Conservation (phyloP, 352 stramenopile species). For the Pythium vanterpoolii region DNA sequence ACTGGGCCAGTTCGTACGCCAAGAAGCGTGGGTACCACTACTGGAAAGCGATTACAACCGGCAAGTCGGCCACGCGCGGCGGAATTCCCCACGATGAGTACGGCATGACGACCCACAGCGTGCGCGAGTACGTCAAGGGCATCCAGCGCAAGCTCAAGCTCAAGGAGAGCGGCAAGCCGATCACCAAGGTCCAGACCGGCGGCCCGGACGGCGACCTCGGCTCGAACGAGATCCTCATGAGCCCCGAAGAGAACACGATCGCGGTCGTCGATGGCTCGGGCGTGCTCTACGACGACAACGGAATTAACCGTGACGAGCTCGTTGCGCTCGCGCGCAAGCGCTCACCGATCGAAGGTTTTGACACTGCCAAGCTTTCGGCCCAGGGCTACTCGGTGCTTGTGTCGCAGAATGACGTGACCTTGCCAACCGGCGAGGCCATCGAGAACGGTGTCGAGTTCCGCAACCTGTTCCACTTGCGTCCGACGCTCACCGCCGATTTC, state of each 20-base stretch:
- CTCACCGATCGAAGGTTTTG: conserved; percentile 89
- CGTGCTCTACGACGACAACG: conserved; percentile 93
- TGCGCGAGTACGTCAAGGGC: conserved; percentile 95
- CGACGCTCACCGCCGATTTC: conserved; percentile 90
- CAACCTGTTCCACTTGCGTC: conserved; percentile 96
- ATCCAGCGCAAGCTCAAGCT: conserved; percentile 91
- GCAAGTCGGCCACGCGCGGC: conserved; percentile 91
- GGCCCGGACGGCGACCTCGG: conserved; percentile 97
- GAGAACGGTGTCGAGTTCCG: conserved; percentile 95
- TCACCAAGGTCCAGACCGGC: conserved; percentile 97
- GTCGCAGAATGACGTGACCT: conserved; percentile 67
- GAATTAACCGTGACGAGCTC: conserved; percentile 91
- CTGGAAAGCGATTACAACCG: conserved; percentile 95
- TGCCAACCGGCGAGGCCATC: conserved; percentile 63
- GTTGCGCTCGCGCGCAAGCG: conserved; percentile 89
- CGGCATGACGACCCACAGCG: conserved; percentile 96
- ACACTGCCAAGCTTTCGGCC: conserved; percentile 62
- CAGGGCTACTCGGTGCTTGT: conserved; percentile 69
- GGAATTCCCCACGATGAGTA: conserved; percentile 99
- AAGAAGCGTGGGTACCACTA: conserved; percentile 92
- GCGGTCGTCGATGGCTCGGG: conserved; percentile 94
- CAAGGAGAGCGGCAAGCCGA: conserved; percentile 77
- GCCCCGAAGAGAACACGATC: conserved; percentile 93
- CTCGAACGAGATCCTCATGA: conserved; percentile 98
- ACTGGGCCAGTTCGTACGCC: conserved; percentile 94